Evolutionary conservation across 208 protist genomes (phyloP), one percentile per base, ranked within the genome.

Genomic region (Blastocrithidia nonstop): DNA sequence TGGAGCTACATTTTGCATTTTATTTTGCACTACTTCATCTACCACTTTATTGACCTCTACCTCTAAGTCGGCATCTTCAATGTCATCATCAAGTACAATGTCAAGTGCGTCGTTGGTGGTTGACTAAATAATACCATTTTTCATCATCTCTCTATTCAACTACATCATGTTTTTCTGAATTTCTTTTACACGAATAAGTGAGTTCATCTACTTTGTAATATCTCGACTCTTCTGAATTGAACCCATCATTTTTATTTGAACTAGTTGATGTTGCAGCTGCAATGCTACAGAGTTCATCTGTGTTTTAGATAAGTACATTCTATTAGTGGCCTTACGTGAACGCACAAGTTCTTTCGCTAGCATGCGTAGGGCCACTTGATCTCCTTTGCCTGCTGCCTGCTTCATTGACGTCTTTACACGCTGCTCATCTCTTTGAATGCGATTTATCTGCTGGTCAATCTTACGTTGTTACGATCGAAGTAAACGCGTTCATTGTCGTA

Each of bases 251-350:
- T 81, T 88, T 33, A 85, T 63, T 61, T 88, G 79, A 11, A 58
- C 65, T 22, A 80, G 21, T 55, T 88, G 75, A 45, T 94, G 78
- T 42, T 90, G 75, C 27, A 94, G 54, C 47, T 92, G 79, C 76
- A 94, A 84, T 3, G 68, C 22, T 6, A 91, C 80, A 0, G 82
- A 92, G 61, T 85, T 92, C 65, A 94, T 88, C 54, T 94, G 82
- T 8, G 87, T 66, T 49, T 91, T 90, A 20, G 80, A 76, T n/a
- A 66, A 76, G 58, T 86, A 81, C 59, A 94, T 55, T 23, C 87
- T 73, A 28, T 61, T 68, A 21, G 86, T 65, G 9, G 80, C 71
- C 36, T 80, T 69, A 42, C 81, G 68, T n/a, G 83, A 73, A 27
- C 61, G 66, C 15, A 92, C 61, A 26, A 89, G 57, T 48, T 92